These are phyloP conservation scores for Kondoa subrosea DNA, from an alignment of 768 basidiomycete species.

Conservation along the genomic window DNA sequence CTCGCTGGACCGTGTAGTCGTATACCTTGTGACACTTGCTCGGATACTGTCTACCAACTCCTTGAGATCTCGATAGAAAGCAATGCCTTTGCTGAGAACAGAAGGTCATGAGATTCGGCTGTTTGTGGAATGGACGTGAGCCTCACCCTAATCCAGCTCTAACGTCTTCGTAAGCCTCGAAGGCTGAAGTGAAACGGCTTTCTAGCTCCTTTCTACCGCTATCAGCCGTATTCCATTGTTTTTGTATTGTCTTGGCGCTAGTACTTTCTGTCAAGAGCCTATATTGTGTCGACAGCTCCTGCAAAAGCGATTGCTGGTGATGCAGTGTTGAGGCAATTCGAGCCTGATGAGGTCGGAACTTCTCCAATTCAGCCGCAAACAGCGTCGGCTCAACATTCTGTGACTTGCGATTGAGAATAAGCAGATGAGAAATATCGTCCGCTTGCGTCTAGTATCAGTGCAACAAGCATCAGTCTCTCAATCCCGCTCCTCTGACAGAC, in stretches of 20 bases:
- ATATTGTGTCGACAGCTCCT: slow-evolving; percentile 61
- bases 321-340: slow-evolving; percentile 60
- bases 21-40: neutral
- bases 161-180: slow-evolving; percentile 73
- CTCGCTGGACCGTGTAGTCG: neutral
- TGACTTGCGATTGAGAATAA: slow-evolving; percentile 77
- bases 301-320: slow-evolving; percentile 53
- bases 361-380: slow-evolving; percentile 85
- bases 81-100: slow-evolving; percentile 55
- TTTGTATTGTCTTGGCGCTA: slow-evolving; percentile 57
- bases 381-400: slow-evolving; percentile 64
- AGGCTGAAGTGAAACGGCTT: slow-evolving; percentile 52
- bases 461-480: neutral
- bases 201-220: slow-evolving; percentile 59
- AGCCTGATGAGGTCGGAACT: slow-evolving; percentile 80
- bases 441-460: slow-evolving; percentile 39
- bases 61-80: slow-evolving; percentile 69
- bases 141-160: slow-evolving; percentile 46
- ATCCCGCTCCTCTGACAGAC: neutral
- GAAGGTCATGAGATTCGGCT: neutral
- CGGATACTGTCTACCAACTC: slow-evolving; percentile 38
- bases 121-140: neutral
- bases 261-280: slow-evolving; percentile 49
- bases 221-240: slow-evolving; percentile 67
- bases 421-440: slow-evolving; percentile 88